Evolutionary conservation across 2,329 filamentous ascomycete genomes (phyloP).

Genomic region (Volutella citrinella): DNA sequence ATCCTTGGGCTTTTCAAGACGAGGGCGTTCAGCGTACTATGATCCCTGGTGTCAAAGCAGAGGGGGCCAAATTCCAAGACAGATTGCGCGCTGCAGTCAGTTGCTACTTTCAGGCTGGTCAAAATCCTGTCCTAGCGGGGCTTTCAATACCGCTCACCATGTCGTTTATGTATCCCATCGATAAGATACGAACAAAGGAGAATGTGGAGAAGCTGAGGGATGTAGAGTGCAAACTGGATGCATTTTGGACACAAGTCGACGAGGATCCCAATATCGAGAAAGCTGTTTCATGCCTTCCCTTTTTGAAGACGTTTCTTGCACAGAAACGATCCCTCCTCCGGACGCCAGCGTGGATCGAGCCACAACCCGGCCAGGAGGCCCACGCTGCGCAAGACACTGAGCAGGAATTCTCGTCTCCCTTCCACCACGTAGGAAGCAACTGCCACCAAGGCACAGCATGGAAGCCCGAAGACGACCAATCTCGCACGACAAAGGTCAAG

Average conservation of each 20-base stretch:
- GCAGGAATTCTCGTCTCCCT: constrained; percentile 24
- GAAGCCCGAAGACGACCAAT: too few species aligned
- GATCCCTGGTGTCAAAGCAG: too few species aligned
- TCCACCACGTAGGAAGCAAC: constrained; percentile 1
- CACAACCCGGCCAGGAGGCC: constrained; percentile 4
- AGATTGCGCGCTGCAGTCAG: constrained; percentile 20
- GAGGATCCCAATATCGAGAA: too few species aligned
- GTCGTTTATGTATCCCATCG: constrained; percentile 41
- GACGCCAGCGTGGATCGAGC: constrained; percentile 48
- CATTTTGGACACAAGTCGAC: constrained; percentile 9
- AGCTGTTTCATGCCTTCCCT: constrained; percentile 8
- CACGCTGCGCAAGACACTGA: neutral
- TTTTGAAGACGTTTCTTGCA: constrained; percentile 28
- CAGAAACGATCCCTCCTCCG: constrained; percentile 38
- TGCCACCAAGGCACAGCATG: too few species aligned
- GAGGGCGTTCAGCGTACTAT: too few species aligned
- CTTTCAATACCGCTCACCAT: constrained; percentile 34
- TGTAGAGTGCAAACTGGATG: constrained; percentile 43
- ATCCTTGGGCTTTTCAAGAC: constrained; percentile 47
- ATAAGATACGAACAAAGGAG: constrained; percentile 43
- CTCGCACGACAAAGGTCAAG: constrained; percentile 19
- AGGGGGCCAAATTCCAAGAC: constrained; percentile 22
- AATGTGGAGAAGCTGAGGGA: constrained; percentile 41
- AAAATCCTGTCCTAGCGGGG: constrained; percentile 23
- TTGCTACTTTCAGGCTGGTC: constrained; percentile 11